Conservation (phyloP, 1,139 yeast species). For the Yamadazyma mexicana region DNA sequence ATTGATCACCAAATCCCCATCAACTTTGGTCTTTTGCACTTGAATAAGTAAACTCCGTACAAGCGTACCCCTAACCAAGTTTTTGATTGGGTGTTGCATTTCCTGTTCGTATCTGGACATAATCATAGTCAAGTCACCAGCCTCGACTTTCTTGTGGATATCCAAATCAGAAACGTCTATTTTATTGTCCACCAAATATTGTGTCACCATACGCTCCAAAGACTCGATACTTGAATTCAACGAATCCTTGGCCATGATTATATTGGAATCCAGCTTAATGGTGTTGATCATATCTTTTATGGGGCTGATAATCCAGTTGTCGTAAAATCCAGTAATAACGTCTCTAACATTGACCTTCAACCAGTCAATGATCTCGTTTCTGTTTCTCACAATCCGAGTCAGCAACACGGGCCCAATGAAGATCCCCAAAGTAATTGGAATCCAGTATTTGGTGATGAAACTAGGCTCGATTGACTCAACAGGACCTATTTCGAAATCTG, state of each 20-base stretch:
- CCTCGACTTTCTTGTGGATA: conserved; percentile 35
- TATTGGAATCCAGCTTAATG: conserved; percentile 75
- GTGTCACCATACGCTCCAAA: conserved; percentile 83
- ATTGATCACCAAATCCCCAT: conserved; percentile 83
- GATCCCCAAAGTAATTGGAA: conserved; percentile 38
- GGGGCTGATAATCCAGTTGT: conserved; percentile 84
- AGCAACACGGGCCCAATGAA: conserved; percentile 55
- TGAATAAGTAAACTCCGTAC: conserved; percentile 81
- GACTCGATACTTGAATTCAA: conserved; percentile 76
- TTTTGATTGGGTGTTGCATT: conserved; percentile 66
- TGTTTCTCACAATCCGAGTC: conserved; percentile 45
- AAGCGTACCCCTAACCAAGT: conserved; percentile 65
- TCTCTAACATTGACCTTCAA: conserved; percentile 57
- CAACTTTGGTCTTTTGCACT: conserved; percentile 92
- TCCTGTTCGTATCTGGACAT: conserved; percentile 81
- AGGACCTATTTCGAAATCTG: conserved; percentile 6
- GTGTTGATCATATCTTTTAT: conserved; percentile 72
- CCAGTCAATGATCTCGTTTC: conserved; percentile 57
- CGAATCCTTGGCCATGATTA: conserved; percentile 77
- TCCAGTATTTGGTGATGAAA: conserved; percentile 65
- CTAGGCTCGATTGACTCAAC: conserved; percentile 45
- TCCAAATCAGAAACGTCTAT: conserved; percentile 25
- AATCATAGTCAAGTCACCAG: conserved; percentile 75
- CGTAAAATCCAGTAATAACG: conserved; percentile 64
- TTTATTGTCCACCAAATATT: conserved; percentile 56